Evolutionary conservation across 139 green algal species (phyloP), one percentile per base, ranked within the genome.

Genomic region (Coccomyxa sp.): DNA sequence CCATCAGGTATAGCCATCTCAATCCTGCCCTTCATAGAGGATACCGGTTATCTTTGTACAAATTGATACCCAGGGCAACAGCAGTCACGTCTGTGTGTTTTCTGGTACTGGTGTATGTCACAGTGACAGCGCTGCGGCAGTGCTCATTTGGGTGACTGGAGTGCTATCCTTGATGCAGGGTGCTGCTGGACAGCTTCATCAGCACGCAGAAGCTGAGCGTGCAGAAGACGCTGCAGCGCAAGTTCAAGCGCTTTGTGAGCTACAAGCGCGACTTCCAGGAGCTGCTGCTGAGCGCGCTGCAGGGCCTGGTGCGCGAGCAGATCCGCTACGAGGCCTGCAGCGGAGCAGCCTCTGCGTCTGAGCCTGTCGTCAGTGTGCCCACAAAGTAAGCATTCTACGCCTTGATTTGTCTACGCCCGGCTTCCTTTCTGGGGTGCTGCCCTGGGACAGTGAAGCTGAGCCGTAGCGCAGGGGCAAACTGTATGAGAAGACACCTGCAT

Each of bases 121-220:
- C n/a, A n/a, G n/a, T n/a, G n/a, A n/a, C n/a, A n/a, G n/a, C n/a
- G n/a, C n/a, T n/a, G n/a, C n/a, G n/a, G n/a, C n/a, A n/a, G n/a
- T n/a, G n/a, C n/a, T n/a, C n/a, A n/a, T n/a, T n/a, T 12, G 44
- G 44, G 14, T 58, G 44, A 58, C 44, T 58, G 44, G 44, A 58
- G 14, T 16, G 44, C 44, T 58, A 16, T n/a, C 64, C 1, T 71
- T 55, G 3, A 40, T 87, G 90, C 88, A 91, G 93, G 74, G 89
- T 96, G 75, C 93, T 99, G 91, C 88, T 99, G 29, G 88, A 97
- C 39, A 94, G 84, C 69, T 99, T 99, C 87, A 94, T 99, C 79
- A 83, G 85, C 74, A 98, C 90, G 24, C 96, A 99, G 87, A 99
- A 99, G 89, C 93, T 92, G 85, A 91, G 85, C 75, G 91, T 97